A percentile compares a stretch with the other conserved stretches of the same genome.
Evolutionary conservation across 2,329 filamentous ascomycete species (phyloP).

Genomic region (Chaetomium sp.): DNA sequence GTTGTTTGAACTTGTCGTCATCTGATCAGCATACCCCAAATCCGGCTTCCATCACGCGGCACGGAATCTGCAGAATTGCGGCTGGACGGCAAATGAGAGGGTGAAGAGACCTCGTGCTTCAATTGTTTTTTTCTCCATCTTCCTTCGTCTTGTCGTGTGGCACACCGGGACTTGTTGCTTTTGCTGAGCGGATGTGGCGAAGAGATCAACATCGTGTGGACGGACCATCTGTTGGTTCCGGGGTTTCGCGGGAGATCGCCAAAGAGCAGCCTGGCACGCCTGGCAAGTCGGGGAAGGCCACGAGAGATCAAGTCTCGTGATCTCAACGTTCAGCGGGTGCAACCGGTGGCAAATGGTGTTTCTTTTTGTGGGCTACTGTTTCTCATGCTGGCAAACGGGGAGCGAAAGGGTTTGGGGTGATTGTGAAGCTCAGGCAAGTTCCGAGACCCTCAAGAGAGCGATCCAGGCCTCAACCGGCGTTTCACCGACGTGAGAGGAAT

Average conservation of each 20-base stretch:
- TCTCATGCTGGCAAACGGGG: background rate
- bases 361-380: background rate
- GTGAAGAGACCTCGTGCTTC: background rate
- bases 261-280: background rate
- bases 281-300: background rate
- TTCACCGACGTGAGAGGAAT: background rate
- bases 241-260: background rate
- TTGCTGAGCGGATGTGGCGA: no score
- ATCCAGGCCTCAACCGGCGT: no score
- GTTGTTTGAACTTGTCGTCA: background rate
- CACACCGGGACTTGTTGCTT: no score
- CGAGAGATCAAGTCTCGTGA: background rate
- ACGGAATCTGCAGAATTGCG: background rate
- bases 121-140: no score
- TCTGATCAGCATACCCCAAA: conserved; percentile 5
- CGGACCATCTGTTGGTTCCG: background rate
- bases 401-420: background rate
- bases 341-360: background rate
- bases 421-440: no score
- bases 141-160: no score
- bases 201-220: background rate
- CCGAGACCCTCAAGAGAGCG: no score
- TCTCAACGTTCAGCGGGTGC: background rate
- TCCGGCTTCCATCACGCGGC: background rate
- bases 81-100: background rate